A percentile compares a stretch with the other conserved stretches of the same genome.
phyloP scores from a whole-genome alignment of 169 alveolate genomes.

The Perkinsus olseni region DNA sequence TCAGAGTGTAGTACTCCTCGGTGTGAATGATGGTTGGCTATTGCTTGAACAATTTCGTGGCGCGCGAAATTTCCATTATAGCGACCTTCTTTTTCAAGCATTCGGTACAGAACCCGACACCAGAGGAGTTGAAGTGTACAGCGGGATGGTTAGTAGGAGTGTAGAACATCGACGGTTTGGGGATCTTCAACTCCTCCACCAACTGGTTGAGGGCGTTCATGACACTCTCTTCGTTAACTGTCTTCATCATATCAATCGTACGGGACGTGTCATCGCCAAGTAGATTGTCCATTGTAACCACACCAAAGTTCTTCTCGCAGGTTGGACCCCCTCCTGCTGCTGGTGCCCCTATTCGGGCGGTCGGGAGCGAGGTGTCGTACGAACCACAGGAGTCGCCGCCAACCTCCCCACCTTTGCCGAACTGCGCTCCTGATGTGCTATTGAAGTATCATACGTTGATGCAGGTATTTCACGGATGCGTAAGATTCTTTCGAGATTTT shows the following conservation, averaged over 20 bases:
- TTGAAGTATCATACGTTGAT: not conserved
- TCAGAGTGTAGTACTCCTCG: not conserved
- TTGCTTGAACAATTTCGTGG: too few species aligned
- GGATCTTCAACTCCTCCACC: not conserved
- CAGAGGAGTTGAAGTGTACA: not conserved
- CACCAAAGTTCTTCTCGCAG: not conserved
- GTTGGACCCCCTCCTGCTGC: too few species aligned
- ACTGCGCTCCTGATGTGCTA: not conserved
- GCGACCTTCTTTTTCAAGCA: not conserved
- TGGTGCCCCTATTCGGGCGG: not conserved
- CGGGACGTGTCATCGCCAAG: not conserved
- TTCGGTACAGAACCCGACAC: not conserved
- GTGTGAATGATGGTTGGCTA: too few species aligned
- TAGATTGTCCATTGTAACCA: not conserved
- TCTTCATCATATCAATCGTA: not conserved
- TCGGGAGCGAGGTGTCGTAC: not conserved
- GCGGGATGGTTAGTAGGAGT: not conserved
- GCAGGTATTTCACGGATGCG: not conserved
- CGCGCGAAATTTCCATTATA: not conserved
- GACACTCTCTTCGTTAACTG: not conserved
- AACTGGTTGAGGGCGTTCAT: not conserved
- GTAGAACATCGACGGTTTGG: not conserved
- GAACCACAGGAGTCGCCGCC: not conserved
- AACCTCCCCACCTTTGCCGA: not conserved
- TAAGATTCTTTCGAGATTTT: not conserved